These are phyloP conservation scores for Primulina tabacum DNA, from an alignment of 257 asterid species.

Conservation along the genomic window DNA sequence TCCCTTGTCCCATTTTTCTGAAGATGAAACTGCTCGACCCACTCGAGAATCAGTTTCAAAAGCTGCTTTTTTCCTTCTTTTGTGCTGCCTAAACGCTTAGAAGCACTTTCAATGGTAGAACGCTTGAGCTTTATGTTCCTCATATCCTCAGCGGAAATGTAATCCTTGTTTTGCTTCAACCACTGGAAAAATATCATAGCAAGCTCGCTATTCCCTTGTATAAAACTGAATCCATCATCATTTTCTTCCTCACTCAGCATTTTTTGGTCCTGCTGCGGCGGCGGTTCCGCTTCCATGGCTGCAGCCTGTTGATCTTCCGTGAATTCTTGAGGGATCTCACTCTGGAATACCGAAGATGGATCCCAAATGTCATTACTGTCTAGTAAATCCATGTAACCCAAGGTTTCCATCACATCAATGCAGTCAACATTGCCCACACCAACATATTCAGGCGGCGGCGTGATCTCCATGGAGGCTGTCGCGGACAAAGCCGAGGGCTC, in stretches of 20 bases:
- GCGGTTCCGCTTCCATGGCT: background rate
- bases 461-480: constrained; percentile 48
- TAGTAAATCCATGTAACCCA: constrained; percentile 70
- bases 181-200: constrained; percentile 69
- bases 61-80: constrained; percentile 83
- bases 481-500: constrained; percentile 38
- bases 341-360: constrained; percentile 54
- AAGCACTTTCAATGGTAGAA: constrained; percentile 75
- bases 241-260: constrained; percentile 6
- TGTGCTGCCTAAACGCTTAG: constrained; percentile 58
- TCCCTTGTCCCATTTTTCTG: constrained; percentile 43
- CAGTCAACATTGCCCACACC: constrained; percentile 39
- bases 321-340: constrained; percentile 14
- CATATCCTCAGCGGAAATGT: constrained; percentile 80
- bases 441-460: constrained; percentile 24
- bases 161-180: constrained; percentile 74
- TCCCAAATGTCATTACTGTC: constrained; percentile 70
- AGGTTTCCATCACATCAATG: constrained; percentile 56
- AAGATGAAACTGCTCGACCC: constrained; percentile 78
- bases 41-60: constrained; percentile 64
- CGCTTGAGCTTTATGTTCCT: constrained; percentile 73
- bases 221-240: constrained; percentile 34
- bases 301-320: constrained; percentile 19
- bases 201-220: constrained; percentile 61
- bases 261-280: background rate